These are phyloP conservation scores for Rhizophora mangle DNA, from an alignment of 345 rosid species.

Conservation along the genomic window DNA sequence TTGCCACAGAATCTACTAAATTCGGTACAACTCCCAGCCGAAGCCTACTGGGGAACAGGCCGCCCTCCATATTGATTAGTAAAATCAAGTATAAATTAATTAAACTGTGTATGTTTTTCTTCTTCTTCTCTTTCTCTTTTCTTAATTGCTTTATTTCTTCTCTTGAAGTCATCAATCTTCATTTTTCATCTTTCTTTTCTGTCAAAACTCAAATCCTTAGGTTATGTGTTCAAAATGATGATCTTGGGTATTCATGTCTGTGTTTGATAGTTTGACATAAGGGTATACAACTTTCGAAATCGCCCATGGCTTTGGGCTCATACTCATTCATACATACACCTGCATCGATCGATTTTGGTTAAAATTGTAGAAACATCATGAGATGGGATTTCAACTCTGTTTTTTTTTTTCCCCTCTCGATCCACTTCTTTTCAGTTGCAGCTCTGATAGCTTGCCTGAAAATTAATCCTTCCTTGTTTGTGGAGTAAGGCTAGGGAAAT, in stretches of 20 bases:
- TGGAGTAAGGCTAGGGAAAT: background rate
- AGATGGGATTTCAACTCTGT: background rate
- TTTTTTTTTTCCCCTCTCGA: background rate
- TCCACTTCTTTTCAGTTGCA: background rate
- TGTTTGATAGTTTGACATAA: constrained; percentile 36
- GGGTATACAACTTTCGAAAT: constrained; percentile 44
- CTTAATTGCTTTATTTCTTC: constrained; percentile 7
- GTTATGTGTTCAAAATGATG: constrained; percentile 23
- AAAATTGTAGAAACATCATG: constrained; percentile 20
- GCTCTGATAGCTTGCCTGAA: constrained; percentile 27
- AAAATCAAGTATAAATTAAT: background rate
- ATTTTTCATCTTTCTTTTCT: constrained; percentile 6
- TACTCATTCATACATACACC: background rate
- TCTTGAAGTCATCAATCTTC: constrained; percentile 19
- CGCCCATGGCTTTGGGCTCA: background rate
- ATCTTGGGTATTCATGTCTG: constrained; percentile 28
- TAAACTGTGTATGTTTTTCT: constrained; percentile 11
- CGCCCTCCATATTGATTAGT: constrained; percentile 38
- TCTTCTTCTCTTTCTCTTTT: constrained; percentile 11
- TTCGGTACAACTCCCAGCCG: constrained; percentile 67
- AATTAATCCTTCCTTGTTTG: constrained; percentile 18
- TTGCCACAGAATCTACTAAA: constrained; percentile 71
- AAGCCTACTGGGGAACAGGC: constrained; percentile 70
- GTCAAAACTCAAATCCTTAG: constrained; percentile 22
- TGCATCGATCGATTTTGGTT: constrained; percentile 20